Evolutionary conservation across 2,329 filamentous ascomycete genomes (phyloP), one percentile per base, ranked within the genome.

Genomic region (Aspergillus clavatus): DNA sequence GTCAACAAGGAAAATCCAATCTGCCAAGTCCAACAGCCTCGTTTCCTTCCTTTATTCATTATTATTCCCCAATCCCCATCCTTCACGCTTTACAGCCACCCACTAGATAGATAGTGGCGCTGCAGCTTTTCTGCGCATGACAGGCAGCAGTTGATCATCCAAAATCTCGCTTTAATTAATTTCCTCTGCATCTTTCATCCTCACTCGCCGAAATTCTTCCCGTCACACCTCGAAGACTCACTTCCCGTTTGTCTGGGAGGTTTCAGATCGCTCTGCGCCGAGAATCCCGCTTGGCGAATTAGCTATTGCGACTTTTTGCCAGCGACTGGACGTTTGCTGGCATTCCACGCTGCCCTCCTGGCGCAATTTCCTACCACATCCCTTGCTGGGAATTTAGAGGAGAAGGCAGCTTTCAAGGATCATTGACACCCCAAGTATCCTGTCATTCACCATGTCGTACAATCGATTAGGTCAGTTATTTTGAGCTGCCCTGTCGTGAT

Each of bases 381-480:
- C 44, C 48, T 47, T 38, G 36, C 44, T 18, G 53, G 46, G 42
- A 57, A 53, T 53, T 53, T 41, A 51, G 53, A 51, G 56, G 52
- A n/a, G n/a, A n/a, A n/a, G 53, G 43, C 43, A 51, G 55, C 52
- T 53, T 46, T 46, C 48, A 57, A 53, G 47, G 42, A 50, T 52
- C 36, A 49, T 54, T 51, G 36, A 47, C 49, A 51, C 50, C 35
- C 52, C 49, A 45, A 50, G 48, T n/a, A 42, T 50, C 47, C 41
- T 49, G 53, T 51, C 35, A 43, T 42, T 47, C 52, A 51, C 50
- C 29, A 68, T 62, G 61, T 86, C 87, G 65, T 88, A 88, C 73
- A 86, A 87, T 74, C 81, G 83, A 59, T 69, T 87, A 76, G 81
- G 84, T 81, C 77, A 73, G 81, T 80, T 45, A 10, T 7, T 28